Percentiles rank a stretch among this genome's conserved stretches.
These are phyloP conservation scores for Podospora didyma DNA, from an alignment of 495 filamentous ascomycete species.

Conservation along the genomic window DNA sequence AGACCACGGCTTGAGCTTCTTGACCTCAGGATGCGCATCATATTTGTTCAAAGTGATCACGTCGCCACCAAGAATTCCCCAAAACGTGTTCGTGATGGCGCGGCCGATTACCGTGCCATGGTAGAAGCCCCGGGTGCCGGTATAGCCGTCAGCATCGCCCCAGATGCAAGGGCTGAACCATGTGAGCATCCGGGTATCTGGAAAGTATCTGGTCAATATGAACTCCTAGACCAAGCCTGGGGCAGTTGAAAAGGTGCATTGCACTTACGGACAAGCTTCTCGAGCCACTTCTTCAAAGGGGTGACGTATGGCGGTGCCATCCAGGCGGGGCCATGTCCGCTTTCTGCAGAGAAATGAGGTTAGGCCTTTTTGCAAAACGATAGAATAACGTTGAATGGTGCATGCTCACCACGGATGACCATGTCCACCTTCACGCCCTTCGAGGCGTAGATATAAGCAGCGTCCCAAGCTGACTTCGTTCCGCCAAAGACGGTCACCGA, in stretches of 20 bases:
- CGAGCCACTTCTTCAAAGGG: conserved; percentile 42
- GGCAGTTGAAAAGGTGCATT: background rate
- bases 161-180: conserved; percentile 46
- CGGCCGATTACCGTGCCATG: conserved; percentile 66
- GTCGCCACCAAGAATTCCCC: conserved; percentile 57
- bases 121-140: conserved; percentile 45
- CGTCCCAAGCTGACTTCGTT: conserved; percentile 75
- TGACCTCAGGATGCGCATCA: conserved; percentile 56
- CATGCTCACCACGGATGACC: conserved; percentile 61
- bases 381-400: background rate
- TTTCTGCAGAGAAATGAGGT: conserved; percentile 33
- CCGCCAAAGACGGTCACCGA: conserved; percentile 63
- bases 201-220: background rate
- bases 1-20: conserved; percentile 63
- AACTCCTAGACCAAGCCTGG: background rate
- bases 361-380: background rate
- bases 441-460: conserved; percentile 63
- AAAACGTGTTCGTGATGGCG: conserved; percentile 65
- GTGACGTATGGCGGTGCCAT: conserved; percentile 58
- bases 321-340: conserved; percentile 69
- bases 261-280: conserved; percentile 56
- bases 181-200: conserved; percentile 38
- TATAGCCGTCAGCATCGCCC: conserved; percentile 40
- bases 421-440: conserved; percentile 66
- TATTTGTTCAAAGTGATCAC: conserved; percentile 56